Conservation (phyloP, 768 basidiomycete genomes). For the Podaxis carcinomalis region DNA sequence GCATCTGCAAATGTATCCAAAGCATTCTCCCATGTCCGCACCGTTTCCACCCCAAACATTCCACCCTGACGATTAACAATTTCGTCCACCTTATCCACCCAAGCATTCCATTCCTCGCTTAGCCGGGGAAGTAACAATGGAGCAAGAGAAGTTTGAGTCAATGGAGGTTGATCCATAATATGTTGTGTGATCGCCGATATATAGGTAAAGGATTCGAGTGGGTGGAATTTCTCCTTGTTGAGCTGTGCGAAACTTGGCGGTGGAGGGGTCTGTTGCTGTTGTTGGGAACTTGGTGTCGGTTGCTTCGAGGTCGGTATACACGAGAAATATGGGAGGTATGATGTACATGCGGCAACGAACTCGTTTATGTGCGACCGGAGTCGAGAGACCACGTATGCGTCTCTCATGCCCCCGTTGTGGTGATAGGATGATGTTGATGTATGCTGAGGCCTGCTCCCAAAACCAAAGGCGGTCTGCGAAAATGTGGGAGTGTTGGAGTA, state of each 20-base stretch:
- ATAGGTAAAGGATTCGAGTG: conserved; percentile 70
- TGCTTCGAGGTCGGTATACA: conserved; percentile 34
- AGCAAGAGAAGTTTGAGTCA: conserved; percentile 55
- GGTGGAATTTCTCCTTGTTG: conserved; percentile 65
- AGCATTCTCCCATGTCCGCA: conserved; percentile 61
- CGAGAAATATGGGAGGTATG: conserved; percentile 86
- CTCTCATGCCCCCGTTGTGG: conserved; percentile 62
- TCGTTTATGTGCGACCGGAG: conserved; percentile 72
- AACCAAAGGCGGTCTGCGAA: conserved; percentile 27
- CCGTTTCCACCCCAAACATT: conserved; percentile 76
- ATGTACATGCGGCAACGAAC: conserved; percentile 71
- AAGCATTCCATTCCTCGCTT: conserved; percentile 71
- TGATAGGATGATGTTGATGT: conserved; percentile 15
- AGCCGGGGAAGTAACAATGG: conserved; percentile 62
- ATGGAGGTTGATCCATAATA: conserved; percentile 60
- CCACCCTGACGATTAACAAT: conserved; percentile 68
- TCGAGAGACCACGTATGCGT: conserved; percentile 73
- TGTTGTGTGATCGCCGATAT: conserved; percentile 67
- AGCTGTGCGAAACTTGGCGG: conserved; percentile 35
- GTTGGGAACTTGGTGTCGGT: conserved; percentile 22
- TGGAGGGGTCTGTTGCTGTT: conserved; percentile 28
- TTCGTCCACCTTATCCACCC: conserved; percentile 67
- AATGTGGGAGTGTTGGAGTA: conserved; percentile 56
- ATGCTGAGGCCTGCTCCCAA: conserved; percentile 24
- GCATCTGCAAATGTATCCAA: conserved; percentile 63